phyloP scores from a whole-genome alignment of 805 yeast genomes.

The Ogataea henricii region DNA sequence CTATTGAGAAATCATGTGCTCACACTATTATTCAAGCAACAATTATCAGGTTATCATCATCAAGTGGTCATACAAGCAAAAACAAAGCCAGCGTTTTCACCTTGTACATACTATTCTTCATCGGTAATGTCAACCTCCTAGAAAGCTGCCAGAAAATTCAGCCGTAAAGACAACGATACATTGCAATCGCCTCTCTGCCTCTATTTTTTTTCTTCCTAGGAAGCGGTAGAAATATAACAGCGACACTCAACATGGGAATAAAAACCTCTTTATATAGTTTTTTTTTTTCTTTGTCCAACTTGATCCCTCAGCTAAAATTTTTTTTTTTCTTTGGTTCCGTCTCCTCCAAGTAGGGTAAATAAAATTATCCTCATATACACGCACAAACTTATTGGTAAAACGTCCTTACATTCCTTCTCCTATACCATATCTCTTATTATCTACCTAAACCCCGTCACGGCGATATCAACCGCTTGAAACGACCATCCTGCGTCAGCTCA shows the following conservation, averaged over 20 bases:
- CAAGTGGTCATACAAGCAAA: neutral
- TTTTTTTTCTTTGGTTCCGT: neutral
- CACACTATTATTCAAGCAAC: slow-evolving; percentile 30
- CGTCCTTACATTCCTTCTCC: no score
- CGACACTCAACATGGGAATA: no score
- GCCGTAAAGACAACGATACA: no score
- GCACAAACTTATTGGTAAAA: no score
- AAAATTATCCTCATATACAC: no score
- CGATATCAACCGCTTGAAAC: neutral
- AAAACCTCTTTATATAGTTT: neutral
- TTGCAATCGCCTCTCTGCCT: neutral
- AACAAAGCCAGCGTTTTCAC: neutral
- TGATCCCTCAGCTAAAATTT: neutral
- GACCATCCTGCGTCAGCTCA: neutral
- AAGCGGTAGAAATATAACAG: no score
- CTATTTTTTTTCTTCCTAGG: neutral
- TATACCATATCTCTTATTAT: no score
- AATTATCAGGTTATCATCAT: slow-evolving; percentile 9
- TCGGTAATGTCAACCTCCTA: neutral
- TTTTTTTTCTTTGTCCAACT: neutral
- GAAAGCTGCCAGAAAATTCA: neutral
- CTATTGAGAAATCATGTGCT: slow-evolving; percentile 30
- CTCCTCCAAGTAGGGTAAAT: slow-evolving; percentile 1
- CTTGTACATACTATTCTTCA: neutral
- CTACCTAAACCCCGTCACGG: neutral